These are phyloP conservation scores for Irpex rosettiformis DNA, from an alignment of 1,284 basidiomycete species.

Conservation along the genomic window DNA sequence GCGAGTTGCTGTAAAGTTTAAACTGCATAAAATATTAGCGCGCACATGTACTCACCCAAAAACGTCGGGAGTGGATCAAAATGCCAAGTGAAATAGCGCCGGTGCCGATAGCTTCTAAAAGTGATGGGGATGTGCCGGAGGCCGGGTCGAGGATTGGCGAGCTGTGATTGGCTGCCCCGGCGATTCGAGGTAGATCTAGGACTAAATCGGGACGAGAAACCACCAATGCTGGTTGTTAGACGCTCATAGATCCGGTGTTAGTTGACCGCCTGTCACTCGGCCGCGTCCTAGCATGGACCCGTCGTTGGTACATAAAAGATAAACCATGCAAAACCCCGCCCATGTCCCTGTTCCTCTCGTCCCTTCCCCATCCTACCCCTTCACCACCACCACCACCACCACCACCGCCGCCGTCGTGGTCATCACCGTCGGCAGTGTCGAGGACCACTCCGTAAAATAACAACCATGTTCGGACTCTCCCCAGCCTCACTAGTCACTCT, in stretches of 20 bases:
- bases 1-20: too few species aligned
- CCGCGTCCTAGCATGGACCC: neutral
- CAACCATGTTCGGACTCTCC: conserved; percentile 1
- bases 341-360: conserved; percentile 1
- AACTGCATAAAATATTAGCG: too few species aligned
- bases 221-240: neutral
- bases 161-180: neutral
- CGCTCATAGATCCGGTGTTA: neutral
- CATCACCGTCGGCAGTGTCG: conserved; percentile 11
- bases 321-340: neutral
- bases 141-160: neutral
- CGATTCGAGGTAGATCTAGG: neutral
- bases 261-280: neutral
- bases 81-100: neutral
- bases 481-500: conserved; percentile 4
- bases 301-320: conserved; percentile 1
- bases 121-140: neutral
- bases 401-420: conserved; percentile 10
- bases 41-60: too few species aligned
- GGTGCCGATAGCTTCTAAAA: neutral
- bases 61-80: too few species aligned
- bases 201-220: neutral
- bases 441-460: neutral
- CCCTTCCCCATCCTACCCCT: conserved; percentile 6
- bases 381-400: conserved; percentile 7